Evolutionary conservation across 805 yeast species (phyloP).

Genomic region (Candida insectalens): DNA sequence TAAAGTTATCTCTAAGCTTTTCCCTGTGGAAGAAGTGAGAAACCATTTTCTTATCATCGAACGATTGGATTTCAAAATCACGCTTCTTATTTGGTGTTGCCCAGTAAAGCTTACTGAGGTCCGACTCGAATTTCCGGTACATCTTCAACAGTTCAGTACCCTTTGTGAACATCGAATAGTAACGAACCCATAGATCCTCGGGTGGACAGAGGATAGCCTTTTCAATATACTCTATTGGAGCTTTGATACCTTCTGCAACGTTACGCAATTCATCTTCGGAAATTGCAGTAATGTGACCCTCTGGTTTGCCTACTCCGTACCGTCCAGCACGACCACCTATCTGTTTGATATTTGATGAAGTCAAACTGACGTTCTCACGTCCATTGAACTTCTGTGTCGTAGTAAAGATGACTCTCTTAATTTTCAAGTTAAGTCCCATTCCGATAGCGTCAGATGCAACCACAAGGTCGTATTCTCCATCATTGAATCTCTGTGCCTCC

Average conservation of each 20-base stretch:
- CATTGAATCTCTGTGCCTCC: conserved; percentile 74
- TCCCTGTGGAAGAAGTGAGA: conserved; percentile 18
- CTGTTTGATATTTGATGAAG: conserved; percentile 70
- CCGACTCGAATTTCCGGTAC: conserved; percentile 37
- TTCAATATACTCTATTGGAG: conserved; percentile 40
- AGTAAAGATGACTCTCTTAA: conserved; percentile 71
- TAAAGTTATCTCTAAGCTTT: conserved; percentile 15
- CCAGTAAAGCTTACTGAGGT: conserved; percentile 20
- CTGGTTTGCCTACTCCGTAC: conserved; percentile 28
- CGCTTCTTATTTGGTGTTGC: conserved; percentile 7
- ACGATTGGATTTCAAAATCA: conserved; percentile 19
- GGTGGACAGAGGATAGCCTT: conserved; percentile 80
- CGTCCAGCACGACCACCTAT: conserved; percentile 97
- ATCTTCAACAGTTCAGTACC: conserved; percentile 36
- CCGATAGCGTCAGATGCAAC: conserved; percentile 97
- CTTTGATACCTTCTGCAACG: conserved; percentile 37
- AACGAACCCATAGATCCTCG: conserved; percentile 54
- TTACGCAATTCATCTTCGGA: conserved; percentile 30
- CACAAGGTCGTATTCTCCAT: conserved; percentile 69
- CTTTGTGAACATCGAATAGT: conserved; percentile 51
- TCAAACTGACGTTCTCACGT: conserved; percentile 30
- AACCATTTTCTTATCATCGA: conserved; percentile 17
- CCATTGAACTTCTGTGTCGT: conserved; percentile 68
- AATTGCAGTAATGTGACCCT: conserved; percentile 50
- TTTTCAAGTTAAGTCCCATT: conserved; percentile 88